Base-by-base conservation (phyloP, 371 early-diverging fungal genomes). In the Mucor sp. region DNA sequence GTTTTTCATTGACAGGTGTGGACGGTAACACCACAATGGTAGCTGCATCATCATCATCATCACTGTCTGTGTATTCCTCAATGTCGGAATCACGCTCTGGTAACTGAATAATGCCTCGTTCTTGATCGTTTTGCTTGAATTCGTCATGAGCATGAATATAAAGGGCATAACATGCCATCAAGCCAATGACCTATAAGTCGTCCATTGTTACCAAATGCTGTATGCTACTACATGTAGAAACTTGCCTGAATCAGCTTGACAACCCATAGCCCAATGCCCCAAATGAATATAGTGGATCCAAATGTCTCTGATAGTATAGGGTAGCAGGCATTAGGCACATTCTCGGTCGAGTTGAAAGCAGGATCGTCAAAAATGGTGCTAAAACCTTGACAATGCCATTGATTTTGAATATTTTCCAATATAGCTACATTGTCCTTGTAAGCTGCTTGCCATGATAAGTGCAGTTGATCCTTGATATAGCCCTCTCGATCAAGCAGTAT, bases 321-420 rank as follows among this genome's bases (percentile, higher is more conserved):
- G 19, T 47, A 65, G n/a, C 65, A 65, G 17, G 58, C 33, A n/a
- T 35, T 32, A 25, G 19, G n/a, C 7, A 25, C 28, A 37, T n/a
- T 39, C 21, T 57, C 19, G 5, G n/a, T 19, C 57, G n/a, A 19
- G 17, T 2, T 33, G 25, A 27, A 53, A 53, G 55, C 59, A 33
- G 65, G 48, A 6, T 37, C 48, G 35, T 65, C 65, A 11, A 35
- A 33, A 14, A 44, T 17, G 8, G 28, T 23, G 3, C 28, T 21
- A 35, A 65, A 65, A 4, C 65, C 65, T 25, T 65, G 65, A 48
- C 65, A 65, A 7, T 65, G 59, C 65, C 65, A 65, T 21, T 58
- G 65, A 25, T 44, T 47, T 33, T 65, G 65, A 23, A 65, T 44
- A 15, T 65, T 23, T 15, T 44, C 47, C 25, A 65, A 37, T 19